These are phyloP conservation scores for Cadophora sp. DNA, from an alignment of 2,329 filamentous ascomycete species.

Conservation along the genomic window DNA sequence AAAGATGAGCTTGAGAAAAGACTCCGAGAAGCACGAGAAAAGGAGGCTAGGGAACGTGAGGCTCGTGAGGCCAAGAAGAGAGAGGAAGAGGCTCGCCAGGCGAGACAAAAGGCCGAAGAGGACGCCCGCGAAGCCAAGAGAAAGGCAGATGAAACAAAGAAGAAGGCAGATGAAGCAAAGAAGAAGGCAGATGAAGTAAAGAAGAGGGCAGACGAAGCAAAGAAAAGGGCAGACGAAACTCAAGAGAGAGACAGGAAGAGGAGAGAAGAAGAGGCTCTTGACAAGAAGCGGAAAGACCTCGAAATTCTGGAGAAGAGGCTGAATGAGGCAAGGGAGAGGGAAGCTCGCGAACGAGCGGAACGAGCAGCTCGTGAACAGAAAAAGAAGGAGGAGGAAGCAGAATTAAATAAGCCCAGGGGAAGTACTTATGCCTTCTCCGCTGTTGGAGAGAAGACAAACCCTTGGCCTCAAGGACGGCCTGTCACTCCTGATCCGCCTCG, in stretches of 20 bases:
- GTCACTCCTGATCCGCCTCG: conserved; percentile 33
- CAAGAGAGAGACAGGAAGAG: conserved; percentile 20
- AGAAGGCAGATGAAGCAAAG: conserved; percentile 20
- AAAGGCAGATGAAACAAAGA: conserved; percentile 15
- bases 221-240: conserved; percentile 34
- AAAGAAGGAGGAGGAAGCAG: conserved; percentile 32
- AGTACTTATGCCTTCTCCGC: conserved; percentile 67
- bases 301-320: conserved; percentile 47
- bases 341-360: conserved; percentile 45
- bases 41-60: conserved; percentile 52
- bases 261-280: conserved; percentile 64
- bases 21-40: conserved; percentile 62
- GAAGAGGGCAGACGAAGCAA: conserved; percentile 42
- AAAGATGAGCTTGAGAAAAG: conserved; percentile 61
- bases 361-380: conserved; percentile 35
- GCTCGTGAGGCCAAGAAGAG: conserved; percentile 24
- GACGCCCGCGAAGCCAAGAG: conserved; percentile 16
- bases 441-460: conserved; percentile 72
- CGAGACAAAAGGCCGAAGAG: conserved; percentile 24
- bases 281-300: conserved; percentile 64
- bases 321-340: conserved; percentile 50
- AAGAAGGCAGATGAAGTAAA: conserved; percentile 44
- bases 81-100: conserved; percentile 19
- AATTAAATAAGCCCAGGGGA: conserved; percentile 41
- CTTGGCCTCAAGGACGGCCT: conserved; percentile 70